Base-by-base conservation (phyloP, 1,284 basidiomycete genomes). In the Kwoniella shivajii region DNA sequence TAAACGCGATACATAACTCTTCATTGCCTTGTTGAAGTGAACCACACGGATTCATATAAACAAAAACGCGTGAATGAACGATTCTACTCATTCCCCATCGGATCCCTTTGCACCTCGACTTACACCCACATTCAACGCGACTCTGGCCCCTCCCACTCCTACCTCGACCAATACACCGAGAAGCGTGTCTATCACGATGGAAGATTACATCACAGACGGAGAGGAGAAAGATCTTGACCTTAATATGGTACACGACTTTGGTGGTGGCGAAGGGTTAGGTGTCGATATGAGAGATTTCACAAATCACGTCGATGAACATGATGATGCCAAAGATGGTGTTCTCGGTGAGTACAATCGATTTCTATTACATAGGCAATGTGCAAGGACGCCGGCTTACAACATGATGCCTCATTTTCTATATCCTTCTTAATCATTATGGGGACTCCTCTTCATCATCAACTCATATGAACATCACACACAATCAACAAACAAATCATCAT, bases 241-340 rank as follows among this genome's bases (percentile, higher is more conserved):
- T 65, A 72, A 74, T 41, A 71, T 74, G 66, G 63, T 74, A 41
- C 67, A 72, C 53, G 71, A 72, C 61, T 76, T 76, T 43, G 73
- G 68, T 16, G 57, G 52, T 14, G 57, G 33, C 6, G 74, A 69
- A 42, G 69, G 67, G 14, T 51, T 71, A n/a, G 73, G 71, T 14
- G 67, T 73, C 13, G 72, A 71, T 49, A 74, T 76, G 72, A 34
- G 70, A 44, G 70, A 73, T 65, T 73, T 70, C 50, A 57, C 57
- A 2, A 57, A 50, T 54, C 59, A 65, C 36, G 39, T 22, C 26
- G 57, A 56, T 39, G 67, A 60, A n/a, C 60, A 69, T 43, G 49
- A 57, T 20, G 49, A 54, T 22, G 43, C 22, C 36, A 63, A 63
- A 47, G 57, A 63, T 29, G 56, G 49, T 34, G 29, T 54, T 16